Conservation (phyloP, 768 basidiomycete species). For the Suillus ampliporus region DNA sequence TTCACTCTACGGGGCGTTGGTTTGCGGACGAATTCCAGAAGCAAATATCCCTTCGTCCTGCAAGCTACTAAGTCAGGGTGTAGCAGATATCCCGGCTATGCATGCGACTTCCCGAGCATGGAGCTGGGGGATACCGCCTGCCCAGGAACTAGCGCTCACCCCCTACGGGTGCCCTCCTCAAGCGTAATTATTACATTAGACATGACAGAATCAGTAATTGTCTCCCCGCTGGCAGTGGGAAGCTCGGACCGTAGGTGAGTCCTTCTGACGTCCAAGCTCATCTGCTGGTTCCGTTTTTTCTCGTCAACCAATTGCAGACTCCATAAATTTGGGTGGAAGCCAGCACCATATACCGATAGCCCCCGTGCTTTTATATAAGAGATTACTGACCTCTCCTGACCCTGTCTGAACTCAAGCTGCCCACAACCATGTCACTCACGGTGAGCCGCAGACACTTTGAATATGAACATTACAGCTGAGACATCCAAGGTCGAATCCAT, state of each 20-base stretch:
- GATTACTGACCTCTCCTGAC: not conserved
- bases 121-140: not conserved
- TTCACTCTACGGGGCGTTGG: not conserved
- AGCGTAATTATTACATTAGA: not conserved
- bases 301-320: not conserved
- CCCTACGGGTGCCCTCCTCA: not conserved
- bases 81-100: not conserved
- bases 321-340: not conserved
- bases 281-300: not conserved
- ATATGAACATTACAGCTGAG: not conserved
- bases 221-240: not conserved
- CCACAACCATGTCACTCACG: conserved; percentile 18
- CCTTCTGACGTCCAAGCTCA: not conserved
- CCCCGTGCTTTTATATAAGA: not conserved
- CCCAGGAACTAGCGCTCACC: not conserved
- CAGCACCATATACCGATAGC: not conserved
- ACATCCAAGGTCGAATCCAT: conserved; percentile 24
- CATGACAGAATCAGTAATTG: not conserved
- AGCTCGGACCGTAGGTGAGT: not conserved
- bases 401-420: not conserved
- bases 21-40: no score
- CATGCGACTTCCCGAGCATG: not conserved
- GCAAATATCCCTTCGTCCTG: not conserved
- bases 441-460: conserved; percentile 4
- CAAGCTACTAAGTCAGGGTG: not conserved